Conservation (phyloP, 2,329 filamentous ascomycete species). For the Ophiocordyceps camponoti-floridani region DNA sequence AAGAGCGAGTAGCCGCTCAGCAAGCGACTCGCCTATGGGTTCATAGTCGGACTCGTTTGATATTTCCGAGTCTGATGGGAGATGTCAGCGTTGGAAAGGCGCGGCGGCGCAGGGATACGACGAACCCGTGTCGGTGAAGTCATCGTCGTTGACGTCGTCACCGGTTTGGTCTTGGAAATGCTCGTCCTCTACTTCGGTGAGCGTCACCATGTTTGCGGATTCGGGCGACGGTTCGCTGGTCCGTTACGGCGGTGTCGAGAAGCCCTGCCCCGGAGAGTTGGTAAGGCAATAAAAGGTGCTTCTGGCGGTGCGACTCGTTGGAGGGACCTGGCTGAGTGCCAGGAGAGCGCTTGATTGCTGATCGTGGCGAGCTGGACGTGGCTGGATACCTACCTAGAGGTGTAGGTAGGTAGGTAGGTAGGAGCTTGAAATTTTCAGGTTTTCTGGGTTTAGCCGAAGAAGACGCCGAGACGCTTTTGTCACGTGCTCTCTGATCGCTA, state of each 20-base stretch:
- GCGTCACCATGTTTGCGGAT: slow-evolving; percentile 64
- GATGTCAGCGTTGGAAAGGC: slow-evolving; percentile 2
- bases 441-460: slow-evolving; percentile 4
- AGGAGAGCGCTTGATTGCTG: not conserved
- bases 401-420: not conserved
- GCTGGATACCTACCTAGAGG: too few species aligned
- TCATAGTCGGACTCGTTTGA: slow-evolving; percentile 63
- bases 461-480: not conserved
- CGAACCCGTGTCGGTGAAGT: slow-evolving; percentile 84
- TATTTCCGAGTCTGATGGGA: slow-evolving; percentile 54
- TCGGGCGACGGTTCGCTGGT: not conserved
- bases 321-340: not conserved
- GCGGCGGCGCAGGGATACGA: slow-evolving; percentile 1
- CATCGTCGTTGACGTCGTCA: slow-evolving; percentile 71
- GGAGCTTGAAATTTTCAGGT: slow-evolving; percentile 2
- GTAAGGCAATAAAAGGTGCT: not conserved
- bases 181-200: slow-evolving; percentile 93
- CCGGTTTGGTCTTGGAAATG: slow-evolving; percentile 62
- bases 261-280: too few species aligned
- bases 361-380: not conserved
- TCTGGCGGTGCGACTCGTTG: not conserved
- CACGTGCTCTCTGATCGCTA: slow-evolving; percentile 1
- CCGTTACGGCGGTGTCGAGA: too few species aligned
- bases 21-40: slow-evolving; percentile 35
- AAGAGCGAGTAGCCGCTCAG: slow-evolving; percentile 54